Conservation (phyloP, 2,329 filamentous ascomycete species). For the Penicillium verrucosum region DNA sequence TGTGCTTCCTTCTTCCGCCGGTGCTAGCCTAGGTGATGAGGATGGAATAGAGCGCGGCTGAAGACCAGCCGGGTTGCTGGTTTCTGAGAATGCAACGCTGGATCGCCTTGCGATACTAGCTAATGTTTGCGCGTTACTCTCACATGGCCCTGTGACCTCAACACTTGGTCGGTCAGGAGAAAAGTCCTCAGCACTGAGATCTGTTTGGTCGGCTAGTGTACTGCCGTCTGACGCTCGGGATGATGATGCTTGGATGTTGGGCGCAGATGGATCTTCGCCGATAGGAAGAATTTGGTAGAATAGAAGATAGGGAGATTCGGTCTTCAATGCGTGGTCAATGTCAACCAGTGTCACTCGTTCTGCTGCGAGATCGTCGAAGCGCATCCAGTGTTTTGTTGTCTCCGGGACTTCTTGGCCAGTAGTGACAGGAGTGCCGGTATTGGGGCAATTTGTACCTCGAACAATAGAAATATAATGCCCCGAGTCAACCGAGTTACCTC, state of each 20-base stretch:
- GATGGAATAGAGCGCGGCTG: constrained; percentile 25
- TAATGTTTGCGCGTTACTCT: constrained; percentile 16
- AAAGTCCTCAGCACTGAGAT: constrained; percentile 17
- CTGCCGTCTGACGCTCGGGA: constrained; percentile 27
- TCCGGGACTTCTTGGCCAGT: constrained; percentile 49
- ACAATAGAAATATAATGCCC: constrained; percentile 90
- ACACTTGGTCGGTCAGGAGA: constrained; percentile 37
- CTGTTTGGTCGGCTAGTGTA: constrained; percentile 6
- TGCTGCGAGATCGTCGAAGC: constrained; percentile 80
- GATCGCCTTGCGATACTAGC: constrained; percentile 21
- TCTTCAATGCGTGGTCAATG: constrained; percentile 70
- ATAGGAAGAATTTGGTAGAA: constrained; percentile 95
- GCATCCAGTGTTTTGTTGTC: constrained; percentile 76
- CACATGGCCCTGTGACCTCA: constrained; percentile 35
- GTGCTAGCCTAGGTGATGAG: constrained; percentile 24
- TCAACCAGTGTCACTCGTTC: constrained; percentile 72
- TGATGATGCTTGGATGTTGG: constrained; percentile 33
- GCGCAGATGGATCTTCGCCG: constrained; percentile 57
- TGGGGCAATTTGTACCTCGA: constrained; percentile 59
- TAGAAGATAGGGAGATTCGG: constrained; percentile 90
- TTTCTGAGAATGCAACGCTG: constrained; percentile 31
- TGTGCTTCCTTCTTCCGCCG: constrained; percentile 25
- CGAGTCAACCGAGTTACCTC: constrained; percentile 77
- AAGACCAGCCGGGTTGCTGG: constrained; percentile 10
- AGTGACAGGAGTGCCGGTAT: constrained; percentile 26